These are phyloP conservation scores for Verticillium alfalfae DNA, from an alignment of 2,329 filamentous ascomycete species.

Conservation along the genomic window DNA sequence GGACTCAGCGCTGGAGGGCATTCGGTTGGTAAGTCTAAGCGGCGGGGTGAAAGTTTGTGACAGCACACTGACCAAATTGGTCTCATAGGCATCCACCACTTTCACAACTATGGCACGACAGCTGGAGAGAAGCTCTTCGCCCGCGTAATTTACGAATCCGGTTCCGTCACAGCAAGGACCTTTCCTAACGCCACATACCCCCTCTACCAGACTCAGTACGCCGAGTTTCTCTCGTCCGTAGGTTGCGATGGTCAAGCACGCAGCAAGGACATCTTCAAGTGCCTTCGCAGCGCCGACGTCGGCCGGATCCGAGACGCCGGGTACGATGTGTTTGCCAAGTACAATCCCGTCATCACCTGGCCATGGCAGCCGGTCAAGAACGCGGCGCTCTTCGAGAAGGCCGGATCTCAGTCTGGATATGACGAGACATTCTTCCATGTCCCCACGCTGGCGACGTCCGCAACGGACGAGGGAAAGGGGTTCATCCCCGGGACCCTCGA, in stretches of 20 bases:
- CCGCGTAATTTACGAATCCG: conserved; percentile 26
- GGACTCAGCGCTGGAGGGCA: conserved; percentile 48
- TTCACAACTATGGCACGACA: conserved; percentile 28
- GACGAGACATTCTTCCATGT: conserved; percentile 29
- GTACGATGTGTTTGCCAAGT: conserved; percentile 28
- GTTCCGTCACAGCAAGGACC: conserved; percentile 27
- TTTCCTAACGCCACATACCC: conserved; percentile 29
- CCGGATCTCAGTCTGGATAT: conserved; percentile 31
- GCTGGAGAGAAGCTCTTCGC: conserved; percentile 24
- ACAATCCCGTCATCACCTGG: conserved; percentile 35
- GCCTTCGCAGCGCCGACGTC: conserved; percentile 29
- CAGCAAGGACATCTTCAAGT: conserved; percentile 26
- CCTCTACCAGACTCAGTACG: conserved; percentile 24
- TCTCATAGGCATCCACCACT: conserved; percentile 23
- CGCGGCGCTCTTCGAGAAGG: conserved; percentile 38
- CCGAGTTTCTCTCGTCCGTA: conserved; percentile 19
- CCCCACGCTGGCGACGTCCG: conserved; percentile 27
- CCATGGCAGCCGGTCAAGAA: conserved; percentile 42
- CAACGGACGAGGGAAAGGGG: conserved; percentile 28
- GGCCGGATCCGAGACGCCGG: conserved; percentile 29
- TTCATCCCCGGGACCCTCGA: conserved; percentile 23
- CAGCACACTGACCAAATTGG: conserved; percentile 12
- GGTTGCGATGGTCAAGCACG: conserved; percentile 23
- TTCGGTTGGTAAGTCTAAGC: conserved; percentile 26
- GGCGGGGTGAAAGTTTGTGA: conserved; percentile 10